These are phyloP conservation scores for Fusarium oligoseptatum DNA, from an alignment of 2,329 filamentous ascomycete genomes.

Conservation along the genomic window DNA sequence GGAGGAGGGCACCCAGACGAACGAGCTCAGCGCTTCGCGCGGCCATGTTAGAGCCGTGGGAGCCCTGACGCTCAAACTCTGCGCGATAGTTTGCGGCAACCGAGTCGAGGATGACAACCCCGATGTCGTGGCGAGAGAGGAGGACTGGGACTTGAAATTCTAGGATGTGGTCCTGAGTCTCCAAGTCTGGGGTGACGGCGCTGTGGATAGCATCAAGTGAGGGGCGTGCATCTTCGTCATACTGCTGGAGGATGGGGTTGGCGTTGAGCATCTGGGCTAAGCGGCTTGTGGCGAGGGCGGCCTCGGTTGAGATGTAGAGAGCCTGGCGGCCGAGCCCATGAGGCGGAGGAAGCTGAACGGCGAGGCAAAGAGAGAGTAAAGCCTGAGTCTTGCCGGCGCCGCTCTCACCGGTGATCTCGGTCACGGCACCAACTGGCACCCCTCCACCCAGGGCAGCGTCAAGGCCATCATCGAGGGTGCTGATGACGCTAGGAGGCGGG, in stretches of 20 bases:
- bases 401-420: slow-evolving; percentile 92
- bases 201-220: slow-evolving; percentile 83
- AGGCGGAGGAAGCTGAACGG: slow-evolving; percentile 84
- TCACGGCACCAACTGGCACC: slow-evolving; percentile 83
- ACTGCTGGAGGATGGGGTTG: slow-evolving; percentile 70
- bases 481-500: slow-evolving; percentile 66
- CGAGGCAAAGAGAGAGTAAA: slow-evolving; percentile 85
- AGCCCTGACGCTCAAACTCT: slow-evolving; percentile 78
- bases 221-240: slow-evolving; percentile 55
- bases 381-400: slow-evolving; percentile 97
- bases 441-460: slow-evolving; percentile 82
- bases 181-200: slow-evolving; percentile 88
- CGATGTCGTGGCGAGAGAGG: slow-evolving; percentile 79
- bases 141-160: slow-evolving; percentile 92
- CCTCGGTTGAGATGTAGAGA: slow-evolving; percentile 95
- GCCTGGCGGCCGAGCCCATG: slow-evolving; percentile 79
- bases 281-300: slow-evolving; percentile 83
- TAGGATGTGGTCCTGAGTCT: slow-evolving; percentile 95
- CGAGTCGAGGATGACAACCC: slow-evolving; percentile 89
- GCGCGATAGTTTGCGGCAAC: slow-evolving; percentile 96
- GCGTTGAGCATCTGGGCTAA: slow-evolving; percentile 81
- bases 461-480: slow-evolving; percentile 81
- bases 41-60: slow-evolving; percentile 72
- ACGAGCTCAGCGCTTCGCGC: slow-evolving; percentile 82
- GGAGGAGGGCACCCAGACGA: slow-evolving; percentile 80